A percentile compares a stretch with the other conserved stretches of the same genome.
Evolutionary conservation across 2,329 filamentous ascomycete genomes (phyloP).

Genomic region (Sporothrix pallida): DNA sequence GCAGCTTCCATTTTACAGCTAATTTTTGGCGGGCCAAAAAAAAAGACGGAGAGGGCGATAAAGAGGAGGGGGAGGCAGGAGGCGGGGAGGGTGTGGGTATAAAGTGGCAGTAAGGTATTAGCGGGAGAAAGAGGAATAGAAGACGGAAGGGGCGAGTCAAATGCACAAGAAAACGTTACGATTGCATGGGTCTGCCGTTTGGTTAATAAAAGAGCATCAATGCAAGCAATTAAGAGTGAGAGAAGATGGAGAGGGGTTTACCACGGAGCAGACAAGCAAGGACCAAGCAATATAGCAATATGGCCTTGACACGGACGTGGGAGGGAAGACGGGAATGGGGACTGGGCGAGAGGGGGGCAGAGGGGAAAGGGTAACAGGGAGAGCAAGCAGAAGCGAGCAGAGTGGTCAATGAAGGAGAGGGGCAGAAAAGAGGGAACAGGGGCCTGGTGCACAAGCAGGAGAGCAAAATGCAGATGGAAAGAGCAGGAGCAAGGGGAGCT

Average conservation of each 20-base stretch:
- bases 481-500: conserved; percentile 32
- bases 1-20: conserved; percentile 24
- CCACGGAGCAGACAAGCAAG: conserved; percentile 10
- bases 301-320: background rate
- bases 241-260: conserved; percentile 17
- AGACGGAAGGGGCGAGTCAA: conserved; percentile 15
- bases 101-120: background rate
- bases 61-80: background rate
- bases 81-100: conserved; percentile 25
- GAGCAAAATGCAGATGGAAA: conserved; percentile 7
- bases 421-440: conserved; percentile 9
- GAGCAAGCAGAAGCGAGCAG: background rate
- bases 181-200: conserved; percentile 28
- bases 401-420: conserved; percentile 10
- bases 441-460: background rate
- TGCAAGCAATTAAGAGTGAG: conserved; percentile 25
- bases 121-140: background rate
- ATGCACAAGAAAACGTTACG: conserved; percentile 27
- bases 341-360: background rate
- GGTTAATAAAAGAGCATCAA: conserved; percentile 32
- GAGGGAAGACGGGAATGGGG: conserved; percentile 27
- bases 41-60: conserved; percentile 13
- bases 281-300: too few relatives aligned
- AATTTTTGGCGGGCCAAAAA: conserved; percentile 18
- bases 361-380: conserved; percentile 6